Evolutionary conservation across 345 rosid genomes (phyloP), one percentile per base, ranked within the genome.

Genomic region (Citrus reticulata): DNA sequence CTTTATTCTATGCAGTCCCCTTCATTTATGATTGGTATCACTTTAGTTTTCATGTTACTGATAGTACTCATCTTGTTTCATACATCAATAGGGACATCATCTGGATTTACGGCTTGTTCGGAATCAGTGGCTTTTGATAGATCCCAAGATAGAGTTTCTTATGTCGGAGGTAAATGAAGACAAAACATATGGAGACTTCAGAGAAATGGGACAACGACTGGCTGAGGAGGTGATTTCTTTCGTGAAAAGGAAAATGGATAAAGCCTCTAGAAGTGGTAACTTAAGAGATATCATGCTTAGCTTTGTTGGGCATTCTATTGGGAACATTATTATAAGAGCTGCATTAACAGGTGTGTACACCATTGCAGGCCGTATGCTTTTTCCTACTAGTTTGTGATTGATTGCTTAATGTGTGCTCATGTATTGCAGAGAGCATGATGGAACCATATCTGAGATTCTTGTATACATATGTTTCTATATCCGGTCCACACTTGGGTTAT

Each of bases 231-330:
- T 96, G 69, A 84, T 94, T 72, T 73, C 93, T 84, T 96, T 94
- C 74, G 55, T 91, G 2, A 89, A 93, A 84, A 92, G 79, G 89
- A 94, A 94, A 83, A 86, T 89, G 84, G 97, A 90, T 71, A 92
- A 79, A 83, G 83, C 84, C 81, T 86, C 98, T 11, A 94, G 90
- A 85, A 89, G 86, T 9, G 94, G 94, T 32, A 79, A 79, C 70
- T 78, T 93, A 67, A 93, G 85, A 87, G 81, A 88, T 76, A 89
- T 96, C 88, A 94, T 86, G 82, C 89, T 96, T 82, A 94, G 98
- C 87, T 96, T 96, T 86, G 97, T 93, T 71, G 98, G 99, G 51
- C 99, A 96, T 87, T 96, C 99, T 57, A 93, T 96, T 80, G 99
- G 99, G 80, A 96, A 94, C 74, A 80, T 96, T 71, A 94, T 96